These are phyloP conservation scores for Ogataea zsoltii DNA, from an alignment of 805 yeast genomes.

Conservation along the genomic window DNA sequence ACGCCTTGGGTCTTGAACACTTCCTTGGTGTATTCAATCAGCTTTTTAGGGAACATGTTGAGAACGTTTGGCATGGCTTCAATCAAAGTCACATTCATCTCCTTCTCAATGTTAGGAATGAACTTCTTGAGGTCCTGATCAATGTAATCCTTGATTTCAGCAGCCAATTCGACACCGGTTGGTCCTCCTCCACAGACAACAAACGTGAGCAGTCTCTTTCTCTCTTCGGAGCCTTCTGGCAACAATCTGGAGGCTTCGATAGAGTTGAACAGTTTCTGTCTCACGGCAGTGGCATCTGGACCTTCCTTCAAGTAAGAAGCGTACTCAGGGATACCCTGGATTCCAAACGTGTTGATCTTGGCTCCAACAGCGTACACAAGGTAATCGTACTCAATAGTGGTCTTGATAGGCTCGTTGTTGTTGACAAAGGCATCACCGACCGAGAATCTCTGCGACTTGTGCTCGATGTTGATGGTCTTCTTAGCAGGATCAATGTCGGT, in stretches of 20 bases:
- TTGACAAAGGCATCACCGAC: constrained; percentile 53
- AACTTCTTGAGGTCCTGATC: constrained; percentile 86
- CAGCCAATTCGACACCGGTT: constrained; percentile 96
- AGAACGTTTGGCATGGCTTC: constrained; percentile 91
- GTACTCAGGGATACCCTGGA: constrained; percentile 86
- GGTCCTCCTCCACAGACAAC: constrained; percentile 98
- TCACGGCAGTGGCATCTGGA: constrained; percentile 78
- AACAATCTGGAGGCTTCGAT: constrained; percentile 84
- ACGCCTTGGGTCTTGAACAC: constrained; percentile 68
- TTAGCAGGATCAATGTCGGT: constrained; percentile 73
- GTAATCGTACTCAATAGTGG: constrained; percentile 66
- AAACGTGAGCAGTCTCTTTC: constrained; percentile 78
- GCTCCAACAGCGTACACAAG: constrained; percentile 93
- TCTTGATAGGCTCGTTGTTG: constrained; percentile 43
- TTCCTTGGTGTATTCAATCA: constrained; percentile 76
- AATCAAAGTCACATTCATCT: constrained; percentile 77
- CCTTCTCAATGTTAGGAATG: constrained; percentile 82
- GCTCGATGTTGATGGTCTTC: constrained; percentile 63
- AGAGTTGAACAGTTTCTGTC: constrained; percentile 78
- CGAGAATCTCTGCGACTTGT: constrained; percentile 49
- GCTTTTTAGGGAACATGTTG: constrained; percentile 65
- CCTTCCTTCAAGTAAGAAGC: constrained; percentile 89
- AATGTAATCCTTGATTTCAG: constrained; percentile 90
- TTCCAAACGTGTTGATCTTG: constrained; percentile 88
- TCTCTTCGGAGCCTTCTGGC: constrained; percentile 68